Conservation (phyloP, 352 stramenopile species). For the Globisporangium camurandrum region DNA sequence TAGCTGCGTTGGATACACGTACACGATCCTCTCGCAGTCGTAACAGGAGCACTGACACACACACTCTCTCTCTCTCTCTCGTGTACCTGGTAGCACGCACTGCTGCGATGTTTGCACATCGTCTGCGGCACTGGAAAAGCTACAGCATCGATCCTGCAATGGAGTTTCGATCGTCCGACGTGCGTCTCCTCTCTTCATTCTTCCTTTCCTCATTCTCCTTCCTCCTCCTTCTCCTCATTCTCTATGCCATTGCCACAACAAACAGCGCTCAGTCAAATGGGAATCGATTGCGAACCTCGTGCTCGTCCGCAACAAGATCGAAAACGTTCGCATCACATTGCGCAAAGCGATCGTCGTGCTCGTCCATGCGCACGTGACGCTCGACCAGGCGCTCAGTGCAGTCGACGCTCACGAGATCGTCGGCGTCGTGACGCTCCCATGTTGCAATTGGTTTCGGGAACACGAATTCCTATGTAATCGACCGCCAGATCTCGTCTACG, state of each 20-base stretch:
- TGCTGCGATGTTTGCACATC: slow-evolving; percentile 71
- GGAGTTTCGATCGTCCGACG: slow-evolving; percentile 43
- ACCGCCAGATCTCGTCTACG: slow-evolving; percentile 60
- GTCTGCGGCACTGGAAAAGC: slow-evolving; percentile 63
- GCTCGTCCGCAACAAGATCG: slow-evolving; percentile 77
- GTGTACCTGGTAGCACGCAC: slow-evolving; percentile 35
- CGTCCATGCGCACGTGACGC: slow-evolving; percentile 74
- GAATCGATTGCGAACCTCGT: slow-evolving; percentile 52
- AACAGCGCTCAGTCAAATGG: slow-evolving; percentile 41
- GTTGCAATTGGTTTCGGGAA: slow-evolving; percentile 78
- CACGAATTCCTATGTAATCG: slow-evolving; percentile 54
- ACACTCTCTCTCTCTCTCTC: slow-evolving; percentile 1
- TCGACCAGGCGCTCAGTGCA: slow-evolving; percentile 58
- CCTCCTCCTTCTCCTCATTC: not conserved
- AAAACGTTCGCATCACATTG: slow-evolving; percentile 66
- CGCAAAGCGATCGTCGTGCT: slow-evolving; percentile 55
- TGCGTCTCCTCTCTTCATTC: too few species aligned
- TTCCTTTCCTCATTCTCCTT: too few species aligned
- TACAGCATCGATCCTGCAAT: slow-evolving; percentile 78
- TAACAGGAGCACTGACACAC: not conserved
- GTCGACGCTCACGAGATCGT: slow-evolving; percentile 52
- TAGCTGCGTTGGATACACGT: slow-evolving; percentile 1
- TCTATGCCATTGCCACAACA: not conserved
- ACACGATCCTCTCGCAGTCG: not conserved
- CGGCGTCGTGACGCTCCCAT: slow-evolving; percentile 66